phyloP scores from a whole-genome alignment of 306 rosid species.

The Sicyos baderoa region DNA sequence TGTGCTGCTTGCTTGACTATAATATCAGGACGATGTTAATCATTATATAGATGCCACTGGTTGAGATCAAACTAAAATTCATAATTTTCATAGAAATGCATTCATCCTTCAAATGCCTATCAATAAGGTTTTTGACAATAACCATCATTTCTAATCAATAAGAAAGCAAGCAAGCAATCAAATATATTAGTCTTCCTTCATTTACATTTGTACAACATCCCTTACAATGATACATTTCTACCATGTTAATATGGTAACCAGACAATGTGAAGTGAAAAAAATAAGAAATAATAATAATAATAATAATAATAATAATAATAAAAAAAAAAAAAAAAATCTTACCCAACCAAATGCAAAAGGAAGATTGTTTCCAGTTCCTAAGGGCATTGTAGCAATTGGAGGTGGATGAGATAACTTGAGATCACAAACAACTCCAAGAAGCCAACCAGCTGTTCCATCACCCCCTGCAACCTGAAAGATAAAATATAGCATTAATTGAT shows the following conservation, averaged over 20 bases:
- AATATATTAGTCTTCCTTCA: neutral
- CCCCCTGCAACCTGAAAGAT: conserved; percentile 88
- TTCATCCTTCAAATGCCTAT: neutral
- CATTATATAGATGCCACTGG: neutral
- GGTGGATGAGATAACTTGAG: conserved; percentile 75
- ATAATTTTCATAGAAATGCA: neutral
- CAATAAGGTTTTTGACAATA: neutral
- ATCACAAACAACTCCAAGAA: conserved; percentile 96
- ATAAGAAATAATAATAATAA: too few species aligned
- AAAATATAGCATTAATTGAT: neutral
- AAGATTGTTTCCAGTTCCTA: conserved; percentile 96
- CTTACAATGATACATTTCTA: neutral
- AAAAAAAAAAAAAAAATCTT: too few species aligned
- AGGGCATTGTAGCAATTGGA: conserved; percentile 80
- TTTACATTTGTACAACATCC: neutral
- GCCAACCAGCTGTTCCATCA: conserved; percentile 99
- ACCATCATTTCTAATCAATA: neutral
- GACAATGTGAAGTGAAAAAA: neutral
- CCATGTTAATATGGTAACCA: neutral
- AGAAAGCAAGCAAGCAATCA: conserved; percentile 1
- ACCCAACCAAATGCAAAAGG: conserved; percentile 99
- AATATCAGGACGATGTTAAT: neutral
- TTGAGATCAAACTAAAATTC: neutral
- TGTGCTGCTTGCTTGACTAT: neutral
- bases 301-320: too few species aligned